phyloP scores from a whole-genome alignment of 352 stramenopile species.

The Phytopythium chamaehyphon region DNA sequence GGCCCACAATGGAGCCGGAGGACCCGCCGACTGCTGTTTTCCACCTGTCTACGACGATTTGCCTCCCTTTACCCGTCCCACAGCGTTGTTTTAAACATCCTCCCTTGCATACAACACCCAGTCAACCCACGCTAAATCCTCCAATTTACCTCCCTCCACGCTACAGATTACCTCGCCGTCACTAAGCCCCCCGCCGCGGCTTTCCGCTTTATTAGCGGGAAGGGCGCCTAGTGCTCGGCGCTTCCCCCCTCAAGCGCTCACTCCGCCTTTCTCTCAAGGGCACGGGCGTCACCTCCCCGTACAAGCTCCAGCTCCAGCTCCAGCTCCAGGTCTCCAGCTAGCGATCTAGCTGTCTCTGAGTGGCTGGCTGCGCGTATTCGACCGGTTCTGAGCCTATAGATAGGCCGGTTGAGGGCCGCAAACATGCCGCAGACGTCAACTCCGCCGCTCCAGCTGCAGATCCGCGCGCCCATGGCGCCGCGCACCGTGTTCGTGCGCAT shows the following conservation, averaged over 20 bases:
- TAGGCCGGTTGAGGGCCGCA: constrained; percentile 1
- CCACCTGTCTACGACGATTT: constrained; percentile 5
- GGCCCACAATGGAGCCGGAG: background rate
- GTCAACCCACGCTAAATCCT: background rate
- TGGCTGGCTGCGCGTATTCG: too few relatives aligned
- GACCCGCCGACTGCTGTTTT: constrained; percentile 4
- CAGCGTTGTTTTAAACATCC: background rate
- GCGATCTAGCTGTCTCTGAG: too few relatives aligned
- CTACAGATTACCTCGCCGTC: too few relatives aligned
- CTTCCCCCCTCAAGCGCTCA: too few relatives aligned
- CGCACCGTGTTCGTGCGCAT: constrained; percentile 66
- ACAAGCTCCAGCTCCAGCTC: too few relatives aligned
- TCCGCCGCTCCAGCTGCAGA: constrained; percentile 39
- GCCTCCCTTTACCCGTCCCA: background rate
- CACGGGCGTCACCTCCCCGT: too few relatives aligned
- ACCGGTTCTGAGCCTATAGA: background rate
- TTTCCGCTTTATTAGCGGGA: too few relatives aligned
- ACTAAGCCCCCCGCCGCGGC: too few relatives aligned
- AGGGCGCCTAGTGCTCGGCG: too few relatives aligned
- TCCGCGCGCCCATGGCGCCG: constrained; percentile 25
- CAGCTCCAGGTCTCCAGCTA: too few relatives aligned
- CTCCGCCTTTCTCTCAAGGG: too few relatives aligned
- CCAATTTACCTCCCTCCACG: too few relatives aligned
- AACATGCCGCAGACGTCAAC: constrained; percentile 39
- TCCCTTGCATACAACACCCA: background rate